phyloP scores from a whole-genome alignment of 768 basidiomycete species.

The Lactarius sanguifluus region DNA sequence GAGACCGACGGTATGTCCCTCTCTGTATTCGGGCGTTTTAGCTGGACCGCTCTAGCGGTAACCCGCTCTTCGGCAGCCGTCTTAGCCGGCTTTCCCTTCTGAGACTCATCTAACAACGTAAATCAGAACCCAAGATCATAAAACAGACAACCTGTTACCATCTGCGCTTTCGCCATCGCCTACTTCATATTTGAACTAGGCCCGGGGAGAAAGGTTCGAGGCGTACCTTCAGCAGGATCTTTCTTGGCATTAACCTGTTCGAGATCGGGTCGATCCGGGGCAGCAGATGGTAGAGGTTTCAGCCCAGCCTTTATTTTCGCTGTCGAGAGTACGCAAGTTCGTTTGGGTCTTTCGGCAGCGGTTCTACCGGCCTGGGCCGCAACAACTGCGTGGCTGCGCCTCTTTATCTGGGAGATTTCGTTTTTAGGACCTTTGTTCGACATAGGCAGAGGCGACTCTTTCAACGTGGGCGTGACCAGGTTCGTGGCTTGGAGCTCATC shows the following conservation, averaged over 20 bases:
- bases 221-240: not conserved
- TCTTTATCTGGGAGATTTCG: constrained; percentile 6
- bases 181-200: constrained; percentile 1
- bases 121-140: not conserved
- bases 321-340: constrained; percentile 3
- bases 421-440: not conserved
- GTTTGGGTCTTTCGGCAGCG: constrained; percentile 5
- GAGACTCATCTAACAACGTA: constrained; percentile 1
- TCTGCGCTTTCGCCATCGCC: not conserved
- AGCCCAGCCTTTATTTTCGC: not conserved
- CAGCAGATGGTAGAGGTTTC: not conserved
- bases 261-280: not conserved
- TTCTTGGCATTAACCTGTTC: not conserved
- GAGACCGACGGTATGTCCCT: not conserved
- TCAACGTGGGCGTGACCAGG: not conserved
- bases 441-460: constrained; percentile 4
- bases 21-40: constrained; percentile 6
- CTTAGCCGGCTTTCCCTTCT: not conserved
- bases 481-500: constrained; percentile 14
- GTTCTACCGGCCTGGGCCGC: not conserved
- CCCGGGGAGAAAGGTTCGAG: not conserved
- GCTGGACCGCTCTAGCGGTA: not conserved
- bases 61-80: not conserved
- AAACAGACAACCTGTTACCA: not conserved
- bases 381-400: not conserved